Evolutionary conservation across 495 filamentous ascomycete species (phyloP).

Genomic region (Neurospora sp.): DNA sequence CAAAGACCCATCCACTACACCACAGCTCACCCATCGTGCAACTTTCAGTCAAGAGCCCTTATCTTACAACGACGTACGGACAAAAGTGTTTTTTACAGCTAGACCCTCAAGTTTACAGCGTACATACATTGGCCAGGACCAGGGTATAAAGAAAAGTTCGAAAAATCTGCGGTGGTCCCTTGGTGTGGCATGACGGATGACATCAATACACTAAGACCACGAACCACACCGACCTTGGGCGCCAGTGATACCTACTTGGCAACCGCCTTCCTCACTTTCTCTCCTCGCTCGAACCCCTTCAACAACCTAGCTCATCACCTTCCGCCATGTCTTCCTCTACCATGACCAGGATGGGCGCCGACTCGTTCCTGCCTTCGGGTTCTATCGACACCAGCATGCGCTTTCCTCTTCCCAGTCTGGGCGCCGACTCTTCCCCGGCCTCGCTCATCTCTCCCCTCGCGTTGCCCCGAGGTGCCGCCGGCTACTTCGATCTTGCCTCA

Average conservation of each 20-base stretch:
- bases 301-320: not conserved
- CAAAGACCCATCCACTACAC: not conserved
- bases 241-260: not conserved
- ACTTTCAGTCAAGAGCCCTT: not conserved
- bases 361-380: constrained; percentile 24
- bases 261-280: not conserved
- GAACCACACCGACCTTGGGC: not conserved
- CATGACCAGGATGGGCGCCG: constrained; percentile 23
- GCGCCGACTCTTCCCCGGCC: constrained; percentile 21
- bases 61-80: not conserved
- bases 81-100: not conserved
- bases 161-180: not conserved
- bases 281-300: not conserved
- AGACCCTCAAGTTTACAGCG: not conserved
- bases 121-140: not conserved
- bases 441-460: constrained; percentile 33
- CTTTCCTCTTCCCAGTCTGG: constrained; percentile 16
- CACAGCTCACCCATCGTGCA: not conserved
- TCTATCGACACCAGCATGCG: constrained; percentile 13
- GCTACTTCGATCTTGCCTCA: constrained; percentile 24
- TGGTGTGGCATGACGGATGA: constrained; percentile 9
- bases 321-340: constrained; percentile 9
- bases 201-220: constrained; percentile 6
- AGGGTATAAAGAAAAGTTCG: not conserved
- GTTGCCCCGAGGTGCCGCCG: constrained; percentile 24